phyloP scores from a whole-genome alignment of 2,329 filamentous ascomycete species.

The Samsoniella hepiali region DNA sequence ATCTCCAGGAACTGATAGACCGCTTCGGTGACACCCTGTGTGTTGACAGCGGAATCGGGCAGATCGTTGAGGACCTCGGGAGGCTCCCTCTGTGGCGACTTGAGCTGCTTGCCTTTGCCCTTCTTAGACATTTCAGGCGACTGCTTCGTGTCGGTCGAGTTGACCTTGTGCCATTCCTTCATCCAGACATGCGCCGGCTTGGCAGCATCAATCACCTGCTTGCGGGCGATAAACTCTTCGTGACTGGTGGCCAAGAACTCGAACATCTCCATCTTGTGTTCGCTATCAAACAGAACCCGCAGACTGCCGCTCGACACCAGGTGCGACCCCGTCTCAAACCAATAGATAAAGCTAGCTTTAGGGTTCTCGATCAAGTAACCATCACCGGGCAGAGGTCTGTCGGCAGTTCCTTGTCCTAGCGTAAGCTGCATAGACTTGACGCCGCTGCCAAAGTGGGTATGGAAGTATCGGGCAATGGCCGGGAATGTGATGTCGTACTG shows the following conservation, averaged over 20 bases:
- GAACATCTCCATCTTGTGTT: slow-evolving; percentile 78
- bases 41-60: slow-evolving; percentile 57
- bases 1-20: slow-evolving; percentile 66
- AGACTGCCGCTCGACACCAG: slow-evolving; percentile 75
- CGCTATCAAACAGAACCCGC: slow-evolving; percentile 72
- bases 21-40: slow-evolving; percentile 57
- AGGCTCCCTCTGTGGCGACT: slow-evolving; percentile 56
- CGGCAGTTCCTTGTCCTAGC: slow-evolving; percentile 63
- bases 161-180: slow-evolving; percentile 62
- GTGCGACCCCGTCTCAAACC: slow-evolving; percentile 80
- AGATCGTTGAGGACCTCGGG: slow-evolving; percentile 56
- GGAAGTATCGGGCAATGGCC: slow-evolving; percentile 83
- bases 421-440: slow-evolving; percentile 83
- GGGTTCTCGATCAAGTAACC: slow-evolving; percentile 72
- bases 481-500: slow-evolving; percentile 82
- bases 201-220: slow-evolving; percentile 58
- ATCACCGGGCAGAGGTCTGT: slow-evolving; percentile 57
- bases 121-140: slow-evolving; percentile 69
- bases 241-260: slow-evolving; percentile 75
- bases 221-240: slow-evolving; percentile 79
- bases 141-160: slow-evolving; percentile 53
- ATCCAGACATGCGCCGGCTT: slow-evolving; percentile 61
- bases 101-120: slow-evolving; percentile 55
- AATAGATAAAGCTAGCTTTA: slow-evolving; percentile 80
- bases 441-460: slow-evolving; percentile 83